Percentiles rank a stretch among this genome's conserved stretches.
Evolutionary conservation across 495 filamentous ascomycete genomes (phyloP).

Genomic region (Neurospora pannonica): DNA sequence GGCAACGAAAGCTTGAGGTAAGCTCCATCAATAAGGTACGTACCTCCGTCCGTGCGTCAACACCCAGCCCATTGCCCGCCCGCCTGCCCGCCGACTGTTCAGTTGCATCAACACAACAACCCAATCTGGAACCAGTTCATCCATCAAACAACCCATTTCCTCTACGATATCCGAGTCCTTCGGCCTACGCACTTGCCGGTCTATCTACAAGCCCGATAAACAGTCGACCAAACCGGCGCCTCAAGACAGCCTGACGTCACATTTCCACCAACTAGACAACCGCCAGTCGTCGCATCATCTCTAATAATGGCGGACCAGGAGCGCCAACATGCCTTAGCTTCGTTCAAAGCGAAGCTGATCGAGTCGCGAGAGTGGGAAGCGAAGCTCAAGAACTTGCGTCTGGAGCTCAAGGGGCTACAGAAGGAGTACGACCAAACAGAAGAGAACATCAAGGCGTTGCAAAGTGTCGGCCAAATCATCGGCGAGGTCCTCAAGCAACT

Average conservation of each 20-base stretch:
- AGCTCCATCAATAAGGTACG: slow-evolving; percentile 6
- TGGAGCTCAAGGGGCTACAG: slow-evolving; percentile 91
- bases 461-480: slow-evolving; percentile 99
- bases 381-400: slow-evolving; percentile 81
- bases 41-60: not conserved
- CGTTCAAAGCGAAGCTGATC: slow-evolving; percentile 86
- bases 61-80: slow-evolving; percentile 1
- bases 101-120: not conserved
- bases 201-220: not conserved
- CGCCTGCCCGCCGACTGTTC: not conserved
- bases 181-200: not conserved
- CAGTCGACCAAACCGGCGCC: not conserved
- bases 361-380: slow-evolving; percentile 98
- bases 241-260: not conserved
- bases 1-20: slow-evolving; percentile 15
- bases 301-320: slow-evolving; percentile 45
- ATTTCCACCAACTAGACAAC: not conserved
- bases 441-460: slow-evolving; percentile 98
- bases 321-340: slow-evolving; percentile 71
- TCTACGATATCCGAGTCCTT: not conserved
- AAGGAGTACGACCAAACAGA: slow-evolving; percentile 94
- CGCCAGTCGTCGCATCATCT: not conserved
- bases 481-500: slow-evolving; percentile 98
- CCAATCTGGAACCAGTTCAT: not conserved
- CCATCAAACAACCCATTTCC: not conserved